Evolutionary conservation across 805 yeast species (phyloP).

Genomic region (Yarrowia keelungensis): DNA sequence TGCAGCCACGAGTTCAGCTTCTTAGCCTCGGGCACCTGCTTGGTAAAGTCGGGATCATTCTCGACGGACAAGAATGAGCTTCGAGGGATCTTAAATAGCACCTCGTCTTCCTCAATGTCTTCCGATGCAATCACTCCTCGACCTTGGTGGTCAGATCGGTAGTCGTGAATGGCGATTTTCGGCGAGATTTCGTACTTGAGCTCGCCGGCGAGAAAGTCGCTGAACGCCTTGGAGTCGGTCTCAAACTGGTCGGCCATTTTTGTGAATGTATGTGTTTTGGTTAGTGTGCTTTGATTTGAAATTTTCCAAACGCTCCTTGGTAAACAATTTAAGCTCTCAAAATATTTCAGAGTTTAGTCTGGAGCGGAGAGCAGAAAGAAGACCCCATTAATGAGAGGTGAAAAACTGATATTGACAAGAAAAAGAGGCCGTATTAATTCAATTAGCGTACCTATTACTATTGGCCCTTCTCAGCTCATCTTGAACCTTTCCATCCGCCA

Average conservation of each 20-base stretch:
- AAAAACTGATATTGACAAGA: no score
- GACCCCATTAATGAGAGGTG: no score
- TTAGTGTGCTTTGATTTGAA: neutral
- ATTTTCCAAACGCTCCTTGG: neutral
- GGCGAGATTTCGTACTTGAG: constrained; percentile 54
- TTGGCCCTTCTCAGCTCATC: no score
- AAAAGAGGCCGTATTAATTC: no score
- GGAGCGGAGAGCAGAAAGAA: no score
- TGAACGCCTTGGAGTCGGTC: constrained; percentile 53
- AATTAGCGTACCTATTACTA: no score
- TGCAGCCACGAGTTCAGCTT: constrained; percentile 71
- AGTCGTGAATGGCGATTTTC: constrained; percentile 67
- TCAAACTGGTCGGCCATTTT: constrained; percentile 43
- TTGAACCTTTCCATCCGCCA: no score
- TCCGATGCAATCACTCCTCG: constrained; percentile 74
- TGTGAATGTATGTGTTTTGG: neutral
- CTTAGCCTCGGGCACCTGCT: constrained; percentile 44
- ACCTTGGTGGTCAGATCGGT: constrained; percentile 68
- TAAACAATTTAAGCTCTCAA: constrained; percentile 15
- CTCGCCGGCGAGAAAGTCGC: constrained; percentile 50
- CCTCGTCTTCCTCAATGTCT: constrained; percentile 67
- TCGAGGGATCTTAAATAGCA: constrained; percentile 73
- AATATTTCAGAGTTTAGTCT: constrained; percentile 9
- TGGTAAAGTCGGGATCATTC: constrained; percentile 54
- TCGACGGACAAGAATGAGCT: constrained; percentile 62